Base-by-base conservation (phyloP, 257 asterid species). In the Solanum ossicruentum region DNA sequence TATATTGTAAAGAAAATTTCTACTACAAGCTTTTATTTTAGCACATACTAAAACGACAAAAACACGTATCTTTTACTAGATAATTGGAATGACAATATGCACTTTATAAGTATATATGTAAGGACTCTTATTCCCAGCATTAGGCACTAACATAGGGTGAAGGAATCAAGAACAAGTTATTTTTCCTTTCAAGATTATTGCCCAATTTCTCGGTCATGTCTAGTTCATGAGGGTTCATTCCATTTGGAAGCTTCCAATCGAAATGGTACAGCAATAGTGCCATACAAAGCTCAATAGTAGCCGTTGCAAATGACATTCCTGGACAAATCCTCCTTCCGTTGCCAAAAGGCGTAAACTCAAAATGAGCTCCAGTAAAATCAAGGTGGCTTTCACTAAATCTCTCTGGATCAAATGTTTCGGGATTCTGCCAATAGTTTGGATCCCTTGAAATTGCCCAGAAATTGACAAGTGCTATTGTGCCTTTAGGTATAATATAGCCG, bases 321-420 rank as follows among this genome's bases (percentile, higher is more conserved):
- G 92, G 92, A 65, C 91, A 89, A 10, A 86, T 84, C 21, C 92
- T 88, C 36, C 82, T 80, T 11, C 92, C 91, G 1, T 89, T 86
- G 18, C 92, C 91, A 32, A 90, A 88, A 7, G 91, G 92, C 2
- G 86, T 81, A 63, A 28, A 86, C 36, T 90, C 87, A 3, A 87
- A 88, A 26, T 88, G 52, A 56, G 73, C 85, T n/a, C 90, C 90
- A 6, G 11, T 60, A 73, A 63, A 88, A 80, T 88, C 87, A 13
- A 73, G 73, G 51, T 83, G 26, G 13, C 20, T 86, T 20, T 45
- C 26, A 10, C 51, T 81, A 32, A 88, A 88, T 16, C 89, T 32
- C 75, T 67, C 75, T 1, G 49, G 47, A 67, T 67, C 75, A 67
- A 67, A 67, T 47, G 12, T 75, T 16, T 84, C 87, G 9, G 89